Conservation (phyloP, 169 alveolate genomes). For the Eimeria sp. region DNA sequence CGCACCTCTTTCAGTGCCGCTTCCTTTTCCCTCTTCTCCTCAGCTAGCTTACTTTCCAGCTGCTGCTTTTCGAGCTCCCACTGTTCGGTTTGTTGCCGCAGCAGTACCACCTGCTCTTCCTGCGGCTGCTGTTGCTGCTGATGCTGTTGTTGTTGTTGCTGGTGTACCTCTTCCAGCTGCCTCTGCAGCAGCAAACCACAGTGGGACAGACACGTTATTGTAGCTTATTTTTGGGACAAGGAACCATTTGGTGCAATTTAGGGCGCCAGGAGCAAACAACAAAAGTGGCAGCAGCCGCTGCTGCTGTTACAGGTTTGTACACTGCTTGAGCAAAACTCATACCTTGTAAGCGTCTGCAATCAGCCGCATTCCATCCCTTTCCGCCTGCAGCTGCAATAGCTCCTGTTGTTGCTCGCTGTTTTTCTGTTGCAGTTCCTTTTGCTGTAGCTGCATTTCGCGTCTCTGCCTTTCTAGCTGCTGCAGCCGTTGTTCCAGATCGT, state of each 20-base stretch:
- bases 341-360: conserved; percentile 38
- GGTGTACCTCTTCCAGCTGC: conserved; percentile 42
- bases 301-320: not conserved
- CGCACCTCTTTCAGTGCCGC: conserved; percentile 40
- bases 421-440: conserved; percentile 35
- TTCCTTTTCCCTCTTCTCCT: conserved; percentile 33
- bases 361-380: conserved; percentile 41
- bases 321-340: not conserved
- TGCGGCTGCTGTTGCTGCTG: conserved; percentile 2
- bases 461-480: conserved; percentile 39
- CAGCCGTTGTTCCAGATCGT: conserved; percentile 35
- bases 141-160: conserved; percentile 45
- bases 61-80: conserved; percentile 28
- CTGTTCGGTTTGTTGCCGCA: conserved; percentile 22
- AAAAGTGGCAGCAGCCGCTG: conserved; percentile 24
- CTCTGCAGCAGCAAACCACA: conserved; percentile 54
- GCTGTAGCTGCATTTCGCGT: conserved; percentile 24
- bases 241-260: not conserved
- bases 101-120: conserved; percentile 11
- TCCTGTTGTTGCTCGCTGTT: conserved; percentile 57
- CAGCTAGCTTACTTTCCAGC: not conserved
- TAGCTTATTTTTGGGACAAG: not conserved
- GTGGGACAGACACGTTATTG: not conserved
- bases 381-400: conserved; percentile 50
- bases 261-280: not conserved